phyloP scores from a whole-genome alignment of 1,139 yeast species.

The Yamadazyma epiphylla region DNA sequence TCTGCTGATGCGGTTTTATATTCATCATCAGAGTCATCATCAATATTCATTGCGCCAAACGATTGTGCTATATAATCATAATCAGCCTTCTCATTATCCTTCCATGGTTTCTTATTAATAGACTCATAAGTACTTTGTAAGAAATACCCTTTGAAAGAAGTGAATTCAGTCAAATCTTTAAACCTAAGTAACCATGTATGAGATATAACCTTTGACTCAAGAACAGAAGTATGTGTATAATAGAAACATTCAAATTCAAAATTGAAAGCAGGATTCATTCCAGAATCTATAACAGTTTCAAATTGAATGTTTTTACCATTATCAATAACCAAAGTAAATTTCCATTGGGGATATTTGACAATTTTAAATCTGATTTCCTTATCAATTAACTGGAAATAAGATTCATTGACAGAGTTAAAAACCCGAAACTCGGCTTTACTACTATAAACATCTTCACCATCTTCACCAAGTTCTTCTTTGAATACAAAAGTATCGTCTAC shows the following conservation, averaged over 20 bases:
- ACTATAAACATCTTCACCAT: constrained; percentile 2
- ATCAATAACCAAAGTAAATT: constrained; percentile 51
- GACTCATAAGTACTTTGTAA: constrained; percentile 61
- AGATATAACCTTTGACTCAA: constrained; percentile 33
- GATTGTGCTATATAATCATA: constrained; percentile 25
- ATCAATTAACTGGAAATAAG: constrained; percentile 3
- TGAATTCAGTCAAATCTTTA: constrained; percentile 31
- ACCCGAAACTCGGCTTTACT: constrained; percentile 1
- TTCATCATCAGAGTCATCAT: constrained; percentile 25
- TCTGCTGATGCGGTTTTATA: constrained; percentile 9
- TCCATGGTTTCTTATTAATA: constrained; percentile 51
- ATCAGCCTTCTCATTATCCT: constrained; percentile 11
- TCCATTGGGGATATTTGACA: constrained; percentile 51
- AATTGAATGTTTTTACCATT: constrained; percentile 21
- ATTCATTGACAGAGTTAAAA: constrained; percentile 1
- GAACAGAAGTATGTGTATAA: too few relatives aligned
- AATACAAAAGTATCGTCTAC: background rate
- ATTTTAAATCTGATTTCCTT: constrained; percentile 17
- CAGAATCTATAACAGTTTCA: constrained; percentile 42
- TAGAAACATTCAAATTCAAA: constrained; percentile 45
- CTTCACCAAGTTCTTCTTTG: background rate
- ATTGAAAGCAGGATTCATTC: constrained; percentile 65
- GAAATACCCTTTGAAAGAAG: constrained; percentile 49
- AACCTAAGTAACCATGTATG: constrained; percentile 68
- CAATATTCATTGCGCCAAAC: constrained; percentile 23